A percentile compares a stretch with the other conserved stretches of the same genome.
Evolutionary conservation across 192 early-diverging fungal genomes (phyloP).

Genomic region (Entomortierella chlamydospora): DNA sequence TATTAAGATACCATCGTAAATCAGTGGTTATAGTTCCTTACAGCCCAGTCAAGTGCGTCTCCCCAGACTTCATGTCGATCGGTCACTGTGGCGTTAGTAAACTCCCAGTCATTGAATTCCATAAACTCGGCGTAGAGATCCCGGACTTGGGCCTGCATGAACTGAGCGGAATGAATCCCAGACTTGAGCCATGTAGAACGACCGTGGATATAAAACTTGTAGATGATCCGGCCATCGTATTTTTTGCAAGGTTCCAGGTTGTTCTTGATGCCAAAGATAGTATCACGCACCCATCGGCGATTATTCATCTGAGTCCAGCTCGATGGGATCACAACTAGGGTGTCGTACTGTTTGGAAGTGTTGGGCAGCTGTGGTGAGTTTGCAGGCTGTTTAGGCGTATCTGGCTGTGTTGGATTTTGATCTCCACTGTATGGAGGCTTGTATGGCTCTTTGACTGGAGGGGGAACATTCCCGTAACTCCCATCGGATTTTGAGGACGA

Average conservation of each 20-base stretch:
- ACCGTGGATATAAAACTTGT: slow-evolving; percentile 59
- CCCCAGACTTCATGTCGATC: slow-evolving; percentile 35
- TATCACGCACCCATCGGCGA: slow-evolving; percentile 62
- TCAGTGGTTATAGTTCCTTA: slow-evolving; percentile 9
- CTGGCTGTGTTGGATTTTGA: too few relatives aligned
- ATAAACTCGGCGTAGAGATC: slow-evolving; percentile 60
- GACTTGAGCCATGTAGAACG: slow-evolving; percentile 24
- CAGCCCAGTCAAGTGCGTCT: slow-evolving; percentile 47
- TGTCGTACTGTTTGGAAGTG: slow-evolving; percentile 54
- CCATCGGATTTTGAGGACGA: too few relatives aligned
- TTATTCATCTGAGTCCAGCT: slow-evolving; percentile 43
- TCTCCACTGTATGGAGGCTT: slow-evolving; percentile 6
- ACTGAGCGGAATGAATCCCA: slow-evolving; percentile 25
- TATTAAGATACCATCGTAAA: background rate
- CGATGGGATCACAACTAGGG: slow-evolving; percentile 62
- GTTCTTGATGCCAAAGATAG: slow-evolving; percentile 64
- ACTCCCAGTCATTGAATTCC: slow-evolving; percentile 61
- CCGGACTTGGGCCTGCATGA: slow-evolving; percentile 36
- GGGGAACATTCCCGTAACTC: too few relatives aligned
- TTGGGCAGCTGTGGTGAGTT: slow-evolving; percentile 25
- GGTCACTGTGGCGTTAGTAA: slow-evolving; percentile 27
- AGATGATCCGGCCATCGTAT: slow-evolving; percentile 54
- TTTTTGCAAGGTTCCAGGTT: slow-evolving; percentile 63
- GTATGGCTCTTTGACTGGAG: background rate
- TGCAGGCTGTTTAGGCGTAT: background rate